Evolutionary conservation across 768 basidiomycete genomes (phyloP), one percentile per base, ranked within the genome.

Genomic region (Mrakia hoshinonis): DNA sequence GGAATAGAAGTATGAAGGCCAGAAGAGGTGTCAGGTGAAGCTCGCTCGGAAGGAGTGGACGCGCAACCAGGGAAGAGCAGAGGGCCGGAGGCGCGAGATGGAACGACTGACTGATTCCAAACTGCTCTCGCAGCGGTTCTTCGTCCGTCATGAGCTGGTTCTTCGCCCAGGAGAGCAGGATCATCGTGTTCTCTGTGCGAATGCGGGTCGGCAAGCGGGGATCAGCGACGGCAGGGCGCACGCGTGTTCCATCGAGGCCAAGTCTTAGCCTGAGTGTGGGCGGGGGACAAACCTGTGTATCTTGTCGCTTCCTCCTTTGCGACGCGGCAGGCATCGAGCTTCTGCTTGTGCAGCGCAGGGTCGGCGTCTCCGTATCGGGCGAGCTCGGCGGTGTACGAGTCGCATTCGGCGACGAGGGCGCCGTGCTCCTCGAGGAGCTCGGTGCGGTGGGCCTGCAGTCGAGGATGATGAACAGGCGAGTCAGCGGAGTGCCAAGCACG

Each of bases 221-320:
- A 12, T 4, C 10, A 20, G 49, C 7, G 20, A 51, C 6, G 20
- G 24, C 31, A n/a, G n/a, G n/a, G n/a, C n/a, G n/a, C n/a, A n/a
- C n/a, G n/a, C n/a, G n/a, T n/a, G n/a, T n/a, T n/a, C n/a, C n/a
- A n/a, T n/a, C n/a, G n/a, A n/a, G n/a, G n/a, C n/a, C n/a, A n/a
- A n/a, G n/a, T n/a, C n/a, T n/a, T n/a, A n/a, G n/a, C n/a, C n/a
- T n/a, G n/a, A n/a, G n/a, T n/a, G n/a, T n/a, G n/a, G n/a, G n/a
- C n/a, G n/a, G n/a, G n/a, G n/a, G n/a, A 79, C 86, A 69, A 74
- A 94, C 93, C 93, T 46, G 93, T 97, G 90, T 92, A 93, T 18
- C 91, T 86, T 29, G 87, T 77, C 15, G 88, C 85, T 15, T 91
- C 92, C 77, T 95, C 91, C 73, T 88, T 90, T 3, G 89, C 91